Evolutionary conservation across 2,329 filamentous ascomycete species (phyloP).

Genomic region (Bipolaris zeicola): DNA sequence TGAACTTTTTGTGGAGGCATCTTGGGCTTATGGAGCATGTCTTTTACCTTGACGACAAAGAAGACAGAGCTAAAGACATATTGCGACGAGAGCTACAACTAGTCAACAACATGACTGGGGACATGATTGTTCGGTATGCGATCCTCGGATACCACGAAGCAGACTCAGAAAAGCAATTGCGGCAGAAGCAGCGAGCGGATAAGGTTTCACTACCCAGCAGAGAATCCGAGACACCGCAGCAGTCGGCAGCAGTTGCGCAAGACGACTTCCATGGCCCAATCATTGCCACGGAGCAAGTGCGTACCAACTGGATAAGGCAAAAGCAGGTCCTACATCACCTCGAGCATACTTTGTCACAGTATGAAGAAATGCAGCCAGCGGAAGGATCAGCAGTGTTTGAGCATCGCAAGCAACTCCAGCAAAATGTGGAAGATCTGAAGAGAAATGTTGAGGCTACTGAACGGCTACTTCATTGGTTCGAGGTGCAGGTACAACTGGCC

Average conservation of each 20-base stretch:
- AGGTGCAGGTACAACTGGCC: constrained; percentile 16
- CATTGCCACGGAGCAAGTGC: constrained; percentile 9
- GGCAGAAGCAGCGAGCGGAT: constrained; percentile 14
- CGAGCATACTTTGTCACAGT: constrained; percentile 7
- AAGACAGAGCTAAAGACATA: constrained; percentile 21
- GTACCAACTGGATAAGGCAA: constrained; percentile 13
- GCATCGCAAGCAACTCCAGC: constrained; percentile 1
- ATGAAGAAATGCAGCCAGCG: constrained; percentile 5
- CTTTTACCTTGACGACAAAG: constrained; percentile 18
- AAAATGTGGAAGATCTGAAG: constrained; percentile 8
- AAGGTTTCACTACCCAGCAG: neutral
- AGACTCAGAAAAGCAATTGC: constrained; percentile 24
- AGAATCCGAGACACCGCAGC: neutral
- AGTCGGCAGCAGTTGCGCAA: neutral
- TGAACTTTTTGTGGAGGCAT: constrained; percentile 23
- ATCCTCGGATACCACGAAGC: constrained; percentile 22
- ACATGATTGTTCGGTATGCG: constrained; percentile 13
- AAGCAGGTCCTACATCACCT: constrained; percentile 8
- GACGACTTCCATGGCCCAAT: constrained; percentile 4
- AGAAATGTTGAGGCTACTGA: constrained; percentile 22
- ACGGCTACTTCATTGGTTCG: constrained; percentile 23
- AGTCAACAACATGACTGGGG: constrained; percentile 19
- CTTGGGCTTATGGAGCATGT: constrained; percentile 23
- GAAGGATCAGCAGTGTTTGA: constrained; percentile 3
- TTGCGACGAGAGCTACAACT: constrained; percentile 23